These are phyloP conservation scores for Cymbidium sinense DNA, from an alignment of 106 monocot genomes.

Conservation along the genomic window DNA sequence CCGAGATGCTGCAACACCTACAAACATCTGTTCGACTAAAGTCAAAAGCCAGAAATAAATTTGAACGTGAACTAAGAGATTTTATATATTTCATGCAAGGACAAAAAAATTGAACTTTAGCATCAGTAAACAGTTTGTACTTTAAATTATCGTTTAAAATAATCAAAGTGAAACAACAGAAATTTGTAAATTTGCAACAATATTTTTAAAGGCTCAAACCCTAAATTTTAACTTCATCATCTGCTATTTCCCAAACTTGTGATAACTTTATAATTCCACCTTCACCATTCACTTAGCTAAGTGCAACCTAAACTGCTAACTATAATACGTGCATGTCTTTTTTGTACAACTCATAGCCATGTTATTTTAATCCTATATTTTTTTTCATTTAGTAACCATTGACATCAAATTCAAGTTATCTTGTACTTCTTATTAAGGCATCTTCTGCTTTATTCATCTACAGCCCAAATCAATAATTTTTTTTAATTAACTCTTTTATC, in stretches of 20 bases:
- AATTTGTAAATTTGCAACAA: background rate
- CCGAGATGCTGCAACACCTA: constrained; percentile 84
- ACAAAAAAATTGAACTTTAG: background rate
- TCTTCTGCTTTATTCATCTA: background rate
- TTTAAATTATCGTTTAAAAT: background rate
- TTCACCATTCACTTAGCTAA: background rate
- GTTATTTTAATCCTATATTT: background rate
- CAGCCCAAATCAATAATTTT: background rate
- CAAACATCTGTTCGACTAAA: constrained; percentile 69
- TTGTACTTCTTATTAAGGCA: background rate
- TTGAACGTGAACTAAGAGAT: background rate
- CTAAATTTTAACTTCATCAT: too few species aligned
- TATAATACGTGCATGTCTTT: background rate
- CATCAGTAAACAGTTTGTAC: background rate
- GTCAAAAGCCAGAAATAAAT: constrained; percentile 11
- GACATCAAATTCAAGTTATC: background rate
- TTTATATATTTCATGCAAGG: background rate
- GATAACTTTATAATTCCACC: background rate
- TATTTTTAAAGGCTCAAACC: background rate
- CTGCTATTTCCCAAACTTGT: background rate
- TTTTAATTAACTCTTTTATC: background rate
- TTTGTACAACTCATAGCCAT: background rate
- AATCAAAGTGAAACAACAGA: background rate
- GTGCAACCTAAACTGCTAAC: background rate
- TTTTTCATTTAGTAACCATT: background rate